Percentiles rank a stretch among this genome's conserved stretches.
Conservation (phyloP, 495 filamentous ascomycete species). For the Penicillium angulare region DNA sequence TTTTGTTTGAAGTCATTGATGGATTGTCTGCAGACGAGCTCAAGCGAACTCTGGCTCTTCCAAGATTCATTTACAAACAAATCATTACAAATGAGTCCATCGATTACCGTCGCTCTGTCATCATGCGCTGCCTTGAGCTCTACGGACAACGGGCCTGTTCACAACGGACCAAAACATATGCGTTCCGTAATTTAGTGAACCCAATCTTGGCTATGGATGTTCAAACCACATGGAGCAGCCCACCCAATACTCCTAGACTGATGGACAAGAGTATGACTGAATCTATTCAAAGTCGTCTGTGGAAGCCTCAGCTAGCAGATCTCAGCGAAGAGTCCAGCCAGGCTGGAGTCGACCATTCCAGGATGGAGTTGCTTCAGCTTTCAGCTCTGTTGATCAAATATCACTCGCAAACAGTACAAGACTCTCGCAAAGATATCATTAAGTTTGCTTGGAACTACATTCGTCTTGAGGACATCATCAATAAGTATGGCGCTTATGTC, state of each 20-base stretch:
- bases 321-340: slow-evolving; percentile 81
- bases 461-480: slow-evolving; percentile 94
- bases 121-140: slow-evolving; percentile 83
- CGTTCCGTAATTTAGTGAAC: slow-evolving; percentile 89
- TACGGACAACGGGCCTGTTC: slow-evolving; percentile 74
- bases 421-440: slow-evolving; percentile 95
- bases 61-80: slow-evolving; percentile 77
- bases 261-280: slow-evolving; percentile 89
- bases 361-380: slow-evolving; percentile 93
- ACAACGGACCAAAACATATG: slow-evolving; percentile 89
- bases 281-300: slow-evolving; percentile 87
- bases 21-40: slow-evolving; percentile 80
- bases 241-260: slow-evolving; percentile 63
- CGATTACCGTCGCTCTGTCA: slow-evolving; percentile 81
- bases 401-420: slow-evolving; percentile 76
- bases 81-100: slow-evolving; percentile 84
- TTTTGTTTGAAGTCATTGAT: slow-evolving; percentile 85
- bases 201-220: slow-evolving; percentile 97
- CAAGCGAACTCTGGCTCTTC: slow-evolving; percentile 70
- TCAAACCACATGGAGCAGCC: slow-evolving; percentile 54
- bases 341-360: slow-evolving; percentile 87
- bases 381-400: slow-evolving; percentile 95
- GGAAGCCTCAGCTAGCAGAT: slow-evolving; percentile 84
- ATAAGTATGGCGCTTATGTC: slow-evolving; percentile 97
- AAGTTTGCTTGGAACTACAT: slow-evolving; percentile 99